Conservation (phyloP, 495 filamentous ascomycete genomes). For the Penicillium angulare region DNA sequence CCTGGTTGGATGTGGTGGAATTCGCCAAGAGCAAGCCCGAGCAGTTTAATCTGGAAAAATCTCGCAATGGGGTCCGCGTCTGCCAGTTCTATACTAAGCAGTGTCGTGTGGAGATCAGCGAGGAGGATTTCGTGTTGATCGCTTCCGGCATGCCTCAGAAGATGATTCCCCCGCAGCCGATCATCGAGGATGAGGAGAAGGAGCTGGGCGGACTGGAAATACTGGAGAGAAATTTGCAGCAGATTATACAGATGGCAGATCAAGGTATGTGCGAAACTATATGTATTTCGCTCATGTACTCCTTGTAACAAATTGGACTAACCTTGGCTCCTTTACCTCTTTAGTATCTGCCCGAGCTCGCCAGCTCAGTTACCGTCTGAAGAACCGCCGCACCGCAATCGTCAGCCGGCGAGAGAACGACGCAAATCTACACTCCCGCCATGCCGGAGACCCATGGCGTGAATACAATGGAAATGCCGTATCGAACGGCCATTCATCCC, state of each 20-base stretch:
- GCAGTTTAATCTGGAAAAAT: conserved; percentile 72
- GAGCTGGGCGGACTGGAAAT: conserved; percentile 83
- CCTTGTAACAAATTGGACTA: too few relatives aligned
- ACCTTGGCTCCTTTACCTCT: too few relatives aligned
- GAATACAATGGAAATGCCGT: conserved; percentile 29
- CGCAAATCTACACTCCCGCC: conserved; percentile 31
- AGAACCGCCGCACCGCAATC: conserved; percentile 71
- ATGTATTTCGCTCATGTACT: too few relatives aligned
- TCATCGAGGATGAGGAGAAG: conserved; percentile 82
- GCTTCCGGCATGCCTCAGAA: conserved; percentile 78
- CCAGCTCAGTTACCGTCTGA: conserved; percentile 78
- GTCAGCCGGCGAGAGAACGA: conserved; percentile 57
- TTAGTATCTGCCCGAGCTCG: conserved; percentile 73
- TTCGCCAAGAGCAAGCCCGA: conserved; percentile 78
- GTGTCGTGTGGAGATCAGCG: conserved; percentile 77
- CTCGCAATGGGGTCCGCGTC: conserved; percentile 62
- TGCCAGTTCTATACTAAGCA: conserved; percentile 83
- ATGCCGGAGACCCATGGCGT: conserved; percentile 38
- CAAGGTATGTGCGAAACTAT: too few relatives aligned
- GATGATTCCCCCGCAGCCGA: conserved; percentile 78
- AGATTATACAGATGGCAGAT: conserved; percentile 78
- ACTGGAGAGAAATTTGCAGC: conserved; percentile 68
- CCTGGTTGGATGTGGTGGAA: conserved; percentile 82
- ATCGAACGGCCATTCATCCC: conserved; percentile 29
- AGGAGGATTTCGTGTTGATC: conserved; percentile 83